phyloP scores from a whole-genome alignment of 2,329 filamentous ascomycete genomes.

The Stachybotrys echinatus region DNA sequence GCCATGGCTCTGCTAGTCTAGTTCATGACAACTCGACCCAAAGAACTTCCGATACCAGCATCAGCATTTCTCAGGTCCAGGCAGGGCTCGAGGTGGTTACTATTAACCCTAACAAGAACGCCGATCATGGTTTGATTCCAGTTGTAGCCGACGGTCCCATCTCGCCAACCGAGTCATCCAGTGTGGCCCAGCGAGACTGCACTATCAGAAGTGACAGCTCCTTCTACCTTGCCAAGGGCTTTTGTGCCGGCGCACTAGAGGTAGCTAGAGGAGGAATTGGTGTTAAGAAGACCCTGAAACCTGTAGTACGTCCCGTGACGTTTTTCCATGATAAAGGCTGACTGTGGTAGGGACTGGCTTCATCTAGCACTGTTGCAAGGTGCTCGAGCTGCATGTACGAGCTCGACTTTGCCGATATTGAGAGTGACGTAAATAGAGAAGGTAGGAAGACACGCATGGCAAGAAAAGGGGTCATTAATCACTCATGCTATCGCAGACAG shows the following conservation, averaged over 20 bases:
- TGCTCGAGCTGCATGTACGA: conserved; percentile 50
- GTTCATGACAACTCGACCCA: background rate
- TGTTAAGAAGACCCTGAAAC: conserved; percentile 44
- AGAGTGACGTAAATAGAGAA: conserved; percentile 43
- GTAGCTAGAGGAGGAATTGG: conserved; percentile 42
- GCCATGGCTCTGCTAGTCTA: background rate
- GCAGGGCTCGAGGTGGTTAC: background rate
- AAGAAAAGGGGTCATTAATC: background rate
- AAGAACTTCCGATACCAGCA: background rate
- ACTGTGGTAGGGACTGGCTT: conserved; percentile 31
- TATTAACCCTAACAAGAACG: conserved; percentile 6
- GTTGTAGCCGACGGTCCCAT: conserved; percentile 11
- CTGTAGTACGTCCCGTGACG: conserved; percentile 25
- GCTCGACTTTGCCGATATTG: conserved; percentile 46
- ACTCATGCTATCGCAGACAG: conserved; percentile 25
- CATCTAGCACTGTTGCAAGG: conserved; percentile 38
- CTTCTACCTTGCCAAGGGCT: conserved; percentile 47
- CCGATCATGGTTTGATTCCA: conserved; percentile 18
- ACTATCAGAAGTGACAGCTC: conserved; percentile 40
- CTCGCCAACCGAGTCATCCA: background rate
- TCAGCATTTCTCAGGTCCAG: background rate
- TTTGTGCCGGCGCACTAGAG: conserved; percentile 50
- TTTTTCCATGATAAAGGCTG: background rate
- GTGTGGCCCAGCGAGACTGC: conserved; percentile 23
- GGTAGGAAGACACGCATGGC: conserved; percentile 26